Evolutionary conservation across 495 filamentous ascomycete species (phyloP).

Genomic region (Astrothelium subdiscretum): DNA sequence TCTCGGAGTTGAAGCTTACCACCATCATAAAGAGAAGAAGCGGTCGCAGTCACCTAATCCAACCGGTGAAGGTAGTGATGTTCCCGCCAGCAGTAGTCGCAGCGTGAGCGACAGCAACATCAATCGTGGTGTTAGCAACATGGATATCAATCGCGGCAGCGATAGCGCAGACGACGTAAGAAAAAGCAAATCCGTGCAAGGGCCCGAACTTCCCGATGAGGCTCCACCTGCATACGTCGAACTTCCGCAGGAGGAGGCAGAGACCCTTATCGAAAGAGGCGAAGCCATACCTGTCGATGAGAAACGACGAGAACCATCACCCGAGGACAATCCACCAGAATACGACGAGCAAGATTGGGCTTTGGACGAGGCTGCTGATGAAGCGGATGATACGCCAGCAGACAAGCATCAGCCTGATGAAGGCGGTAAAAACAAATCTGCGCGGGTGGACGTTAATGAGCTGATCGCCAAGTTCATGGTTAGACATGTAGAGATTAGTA

Average conservation of each 20-base stretch:
- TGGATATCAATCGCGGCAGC: neutral
- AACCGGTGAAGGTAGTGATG: conserved; percentile 6
- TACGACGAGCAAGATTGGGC: conserved; percentile 39
- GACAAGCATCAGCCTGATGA: neutral
- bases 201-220: neutral
- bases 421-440: conserved; percentile 1
- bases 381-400: conserved; percentile 12
- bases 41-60: conserved; percentile 5
- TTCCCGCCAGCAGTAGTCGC: neutral
- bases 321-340: conserved; percentile 15
- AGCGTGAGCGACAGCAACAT: conserved; percentile 4
- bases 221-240: conserved; percentile 19
- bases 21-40: conserved; percentile 30
- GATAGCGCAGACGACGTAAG: neutral
- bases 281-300: conserved; percentile 9
- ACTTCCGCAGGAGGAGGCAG: neutral
- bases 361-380: conserved; percentile 39
- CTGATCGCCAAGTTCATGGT: conserved; percentile 19
- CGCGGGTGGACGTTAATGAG: conserved; percentile 5
- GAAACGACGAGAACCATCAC: conserved; percentile 6
- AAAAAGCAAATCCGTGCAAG: neutral
- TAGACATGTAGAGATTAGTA: neutral
- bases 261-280: conserved; percentile 10
- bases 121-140: neutral
- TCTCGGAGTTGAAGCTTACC: conserved; percentile 35